Percentiles rank a stretch among this genome's conserved stretches.
These are phyloP conservation scores for Sonneratia alba DNA, from an alignment of 345 rosid species.

Conservation along the genomic window DNA sequence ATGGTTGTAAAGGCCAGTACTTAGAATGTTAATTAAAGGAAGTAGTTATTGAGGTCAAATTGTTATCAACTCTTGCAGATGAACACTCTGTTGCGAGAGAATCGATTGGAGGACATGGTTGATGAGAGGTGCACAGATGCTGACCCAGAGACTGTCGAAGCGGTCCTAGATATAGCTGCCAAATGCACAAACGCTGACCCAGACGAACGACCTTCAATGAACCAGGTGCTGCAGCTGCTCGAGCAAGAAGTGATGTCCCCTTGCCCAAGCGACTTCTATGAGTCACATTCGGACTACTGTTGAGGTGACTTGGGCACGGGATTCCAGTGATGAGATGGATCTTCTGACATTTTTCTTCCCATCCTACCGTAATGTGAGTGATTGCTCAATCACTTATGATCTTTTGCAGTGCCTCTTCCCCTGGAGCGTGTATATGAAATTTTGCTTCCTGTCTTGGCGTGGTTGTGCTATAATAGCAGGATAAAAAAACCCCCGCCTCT, in stretches of 20 bases:
- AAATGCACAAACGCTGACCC: conserved; percentile 78
- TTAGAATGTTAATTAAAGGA: background rate
- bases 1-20: too few species aligned
- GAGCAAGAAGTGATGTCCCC: conserved; percentile 95
- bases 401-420: too few species aligned
- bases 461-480: too few species aligned
- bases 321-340: background rate
- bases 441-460: too few species aligned
- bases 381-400: background rate
- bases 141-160: conserved; percentile 66
- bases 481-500: too few species aligned
- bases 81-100: conserved; percentile 75
- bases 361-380: background rate
- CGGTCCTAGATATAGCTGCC: conserved; percentile 66
- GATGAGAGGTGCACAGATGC: conserved; percentile 53
- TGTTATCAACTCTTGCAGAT: conserved; percentile 31
- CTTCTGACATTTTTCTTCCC: background rate
- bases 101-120: conserved; percentile 56
- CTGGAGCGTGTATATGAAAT: too few species aligned
- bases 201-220: conserved; percentile 78
- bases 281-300: conserved; percentile 76
- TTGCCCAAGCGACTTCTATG: conserved; percentile 76
- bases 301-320: background rate
- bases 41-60: background rate
- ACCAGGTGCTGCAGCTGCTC: conserved; percentile 72